A percentile compares a stretch with the other conserved stretches of the same genome.
Conservation (phyloP, 257 asterid species). For the Oldenlandia corymbosa region DNA sequence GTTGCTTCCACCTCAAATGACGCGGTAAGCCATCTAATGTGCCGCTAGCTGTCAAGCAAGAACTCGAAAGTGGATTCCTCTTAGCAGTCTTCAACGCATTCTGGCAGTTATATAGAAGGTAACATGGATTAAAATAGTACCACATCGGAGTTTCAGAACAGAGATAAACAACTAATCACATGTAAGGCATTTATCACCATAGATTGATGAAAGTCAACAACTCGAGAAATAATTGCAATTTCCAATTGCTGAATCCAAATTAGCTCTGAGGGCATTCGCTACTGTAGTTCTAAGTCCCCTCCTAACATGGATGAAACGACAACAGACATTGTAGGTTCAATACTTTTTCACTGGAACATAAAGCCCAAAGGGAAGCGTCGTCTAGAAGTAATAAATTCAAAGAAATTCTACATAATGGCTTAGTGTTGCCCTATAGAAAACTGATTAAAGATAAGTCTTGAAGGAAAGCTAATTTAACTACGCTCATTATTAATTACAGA, state of each 20-base stretch:
- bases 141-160: neutral
- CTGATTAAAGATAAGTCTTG: neutral
- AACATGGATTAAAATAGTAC: neutral
- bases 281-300: too few relatives aligned
- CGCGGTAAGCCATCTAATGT: constrained; percentile 23
- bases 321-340: too few relatives aligned
- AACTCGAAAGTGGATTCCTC: constrained; percentile 24
- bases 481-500: neutral
- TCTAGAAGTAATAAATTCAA: neutral
- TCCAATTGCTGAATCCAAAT: too few relatives aligned
- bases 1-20: constrained; percentile 21
- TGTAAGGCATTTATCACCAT: neutral
- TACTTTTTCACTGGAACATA: too few relatives aligned
- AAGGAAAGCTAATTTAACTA: neutral
- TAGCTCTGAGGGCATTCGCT: too few relatives aligned
- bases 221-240: too few relatives aligned
- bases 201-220: neutral
- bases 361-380: too few relatives aligned
- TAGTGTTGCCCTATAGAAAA: neutral
- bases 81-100: constrained; percentile 26
- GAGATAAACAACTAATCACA: neutral
- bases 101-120: constrained; percentile 45
- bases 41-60: constrained; percentile 22
- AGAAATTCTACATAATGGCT: neutral
- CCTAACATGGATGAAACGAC: too few relatives aligned